Evolutionary conservation across 164 flowering plant species (phyloP), one percentile per base, ranked within the genome.

Genomic region (Stephania cephalantha): DNA sequence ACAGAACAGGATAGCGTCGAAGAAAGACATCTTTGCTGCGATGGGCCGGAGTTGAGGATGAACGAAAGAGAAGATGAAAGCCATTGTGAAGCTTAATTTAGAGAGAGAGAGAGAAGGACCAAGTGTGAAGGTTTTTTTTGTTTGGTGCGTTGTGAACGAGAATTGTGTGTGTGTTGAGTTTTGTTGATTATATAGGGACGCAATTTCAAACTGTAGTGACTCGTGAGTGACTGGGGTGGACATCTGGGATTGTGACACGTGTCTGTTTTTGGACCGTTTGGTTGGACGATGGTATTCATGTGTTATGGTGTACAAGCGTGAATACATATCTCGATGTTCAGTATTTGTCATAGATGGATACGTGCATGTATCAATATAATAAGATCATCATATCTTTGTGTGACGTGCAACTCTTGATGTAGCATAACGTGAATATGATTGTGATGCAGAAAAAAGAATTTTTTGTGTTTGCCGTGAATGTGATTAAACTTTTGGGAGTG

Each of bases 1-100:
- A 77, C 63, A 80, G 82, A 87, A 87, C 70, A 86, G 61, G 12
- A 86, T n/a, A 29, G 85, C 69, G 64, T 87, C 87, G 9, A 86
- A 55, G 75, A 86, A 53, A 61, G 85, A 74, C 88, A 88, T 84
- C 72, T 82, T 78, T 53, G 88, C 82, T 18, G 79, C 77, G 18
- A 84, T 65, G 18, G 42, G 80, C 29, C 69, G 76, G 72, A 86
- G 87, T 45, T 82, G 84, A 74, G 90, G 88, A 75, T 88, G 87
- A 75, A 85, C 7, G 63, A 11, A 55, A 55, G 63, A 75, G 70
- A 65, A 71, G 63, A 52, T 73, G 74, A 48, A 66, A 5, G 68
- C 76, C 76, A 69, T 73, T 7, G 4, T 15, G 17, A 55, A 50
- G 55, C 15, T 50, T 9, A 50, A 50, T 9, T 13, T 50, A 9